A percentile compares a stretch with the other conserved stretches of the same genome.
These are phyloP conservation scores for Discostella stelligera DNA, from an alignment of 352 stramenopile species.

Conservation along the genomic window DNA sequence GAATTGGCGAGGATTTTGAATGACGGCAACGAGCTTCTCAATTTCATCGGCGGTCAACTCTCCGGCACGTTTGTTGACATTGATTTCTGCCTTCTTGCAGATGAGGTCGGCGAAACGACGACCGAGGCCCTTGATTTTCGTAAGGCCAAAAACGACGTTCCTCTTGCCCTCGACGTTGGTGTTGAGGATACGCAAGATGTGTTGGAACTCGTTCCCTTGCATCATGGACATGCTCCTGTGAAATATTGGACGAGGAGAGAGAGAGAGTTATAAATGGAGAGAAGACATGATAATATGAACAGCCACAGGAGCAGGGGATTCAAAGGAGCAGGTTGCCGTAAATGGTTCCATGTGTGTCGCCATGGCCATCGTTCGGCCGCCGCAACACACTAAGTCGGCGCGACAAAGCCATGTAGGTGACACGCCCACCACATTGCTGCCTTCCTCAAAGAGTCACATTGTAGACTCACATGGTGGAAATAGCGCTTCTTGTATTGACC, in stretches of 20 bases:
- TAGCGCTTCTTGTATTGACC: constrained; percentile 22
- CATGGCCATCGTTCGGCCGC: too few relatives aligned
- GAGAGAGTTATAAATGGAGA: neutral
- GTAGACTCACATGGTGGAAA: constrained; percentile 27
- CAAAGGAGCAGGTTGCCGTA: neutral
- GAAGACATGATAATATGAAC: neutral
- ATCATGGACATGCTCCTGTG: constrained; percentile 71
- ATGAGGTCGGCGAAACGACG: constrained; percentile 90
- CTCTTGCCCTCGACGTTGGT: constrained; percentile 99
- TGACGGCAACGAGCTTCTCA: constrained; percentile 99
- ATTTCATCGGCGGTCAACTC: constrained; percentile 99
- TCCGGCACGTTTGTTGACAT: constrained; percentile 97
- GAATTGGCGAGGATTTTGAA: constrained; percentile 99
- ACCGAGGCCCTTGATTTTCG: constrained; percentile 90
- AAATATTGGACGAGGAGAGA: neutral
- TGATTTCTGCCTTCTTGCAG: constrained; percentile 99
- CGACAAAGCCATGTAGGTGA: neutral
- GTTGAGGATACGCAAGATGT: constrained; percentile 99
- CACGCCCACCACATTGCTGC: neutral
- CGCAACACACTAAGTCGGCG: neutral
- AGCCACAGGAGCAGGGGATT: neutral
- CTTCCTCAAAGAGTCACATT: neutral
- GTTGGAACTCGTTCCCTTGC: constrained; percentile 96
- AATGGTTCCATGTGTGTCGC: neutral
- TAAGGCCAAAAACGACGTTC: constrained; percentile 92